These are phyloP conservation scores for Penicillium sp. DNA, from an alignment of 2,329 filamentous ascomycete genomes.

Conservation along the genomic window DNA sequence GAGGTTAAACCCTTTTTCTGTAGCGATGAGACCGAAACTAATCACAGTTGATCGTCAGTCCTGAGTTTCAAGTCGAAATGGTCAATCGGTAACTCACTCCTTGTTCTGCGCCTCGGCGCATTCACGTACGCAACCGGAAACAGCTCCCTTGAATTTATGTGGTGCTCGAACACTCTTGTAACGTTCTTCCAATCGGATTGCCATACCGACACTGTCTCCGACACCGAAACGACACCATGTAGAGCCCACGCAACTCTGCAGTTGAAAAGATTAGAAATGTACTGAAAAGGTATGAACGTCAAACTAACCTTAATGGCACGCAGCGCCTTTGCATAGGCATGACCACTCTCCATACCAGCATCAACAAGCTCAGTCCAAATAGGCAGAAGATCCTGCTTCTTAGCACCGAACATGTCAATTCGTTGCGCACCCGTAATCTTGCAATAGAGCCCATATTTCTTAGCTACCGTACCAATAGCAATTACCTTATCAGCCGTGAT, in stretches of 20 bases:
- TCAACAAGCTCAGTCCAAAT: slow-evolving; percentile 82
- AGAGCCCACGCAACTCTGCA: slow-evolving; percentile 75
- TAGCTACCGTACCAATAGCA: slow-evolving; percentile 77
- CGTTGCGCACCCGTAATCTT: slow-evolving; percentile 92
- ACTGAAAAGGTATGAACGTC: neutral
- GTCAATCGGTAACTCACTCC: slow-evolving; percentile 61
- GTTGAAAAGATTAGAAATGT: slow-evolving; percentile 1
- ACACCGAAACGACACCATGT: slow-evolving; percentile 91
- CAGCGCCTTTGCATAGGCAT: slow-evolving; percentile 86
- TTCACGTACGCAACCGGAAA: slow-evolving; percentile 87
- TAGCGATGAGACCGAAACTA: slow-evolving; percentile 85
- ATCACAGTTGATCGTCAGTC: neutral
- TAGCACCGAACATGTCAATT: slow-evolving; percentile 90
- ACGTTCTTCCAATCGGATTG: slow-evolving; percentile 79
- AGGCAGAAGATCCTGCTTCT: slow-evolving; percentile 76
- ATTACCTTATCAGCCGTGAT: slow-evolving; percentile 86
- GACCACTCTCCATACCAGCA: slow-evolving; percentile 85
- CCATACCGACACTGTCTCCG: slow-evolving; percentile 88
- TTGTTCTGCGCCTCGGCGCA: slow-evolving; percentile 92
- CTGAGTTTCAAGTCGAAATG: neutral
- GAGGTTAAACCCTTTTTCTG: slow-evolving; percentile 90
- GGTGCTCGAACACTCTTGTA: slow-evolving; percentile 89
- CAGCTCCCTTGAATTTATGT: slow-evolving; percentile 88
- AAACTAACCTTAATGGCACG: slow-evolving; percentile 69
- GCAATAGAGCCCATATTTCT: slow-evolving; percentile 80